Base-by-base conservation (phyloP, 345 rosid species). In the Erucastrum elatum region DNA sequence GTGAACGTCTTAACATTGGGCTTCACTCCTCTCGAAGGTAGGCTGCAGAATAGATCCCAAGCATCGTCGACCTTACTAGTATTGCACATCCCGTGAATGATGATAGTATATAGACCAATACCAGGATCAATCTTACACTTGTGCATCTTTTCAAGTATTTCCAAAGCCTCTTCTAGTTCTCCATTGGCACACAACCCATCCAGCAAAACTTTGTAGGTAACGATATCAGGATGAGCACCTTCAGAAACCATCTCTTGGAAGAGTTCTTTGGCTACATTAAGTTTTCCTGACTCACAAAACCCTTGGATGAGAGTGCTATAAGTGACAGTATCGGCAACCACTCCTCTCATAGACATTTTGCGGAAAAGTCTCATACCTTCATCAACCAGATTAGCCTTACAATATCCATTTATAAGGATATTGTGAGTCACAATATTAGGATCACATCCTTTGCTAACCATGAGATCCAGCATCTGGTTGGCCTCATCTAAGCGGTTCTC, bases 401-500 rank as follows among this genome's bases (percentile, higher is more conserved):
- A 66, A 5, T 66, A 66, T 1, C 58, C 31, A 3, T 41, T 21
- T 7, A 76, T 68, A 6, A 64, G 49, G 9, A 10, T 21, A 21
- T 29, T 82, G 46, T 65, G 75, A 16, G 77, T 79, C 27, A 71
- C 17, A 10, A 67, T 55, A 58, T 64, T 0, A 5, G 72, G 76
- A 51, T 64, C 8, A 2, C 64, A 17, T 5, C 80, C 81, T 4
- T 79, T 74, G 69, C 68, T 33, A 41, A 46, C 69, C 75, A 71
- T 72, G 65, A 15, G 69, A 6, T 77, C 61, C 65, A 83, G 0
- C 64, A 83, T 56, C 26, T 63, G 34, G 5, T 5, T 37, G 17
- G 84, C 86, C 39, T 81, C 76, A 4, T 71, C 84, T 59, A 80
- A 9, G 39, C 72, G 61, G n/a, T 77, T 68, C 21, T 31, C 60